Percentiles rank a stretch among this genome's conserved stretches.
Conservation (phyloP, 768 basidiomycete genomes). For the Mycena metata region DNA sequence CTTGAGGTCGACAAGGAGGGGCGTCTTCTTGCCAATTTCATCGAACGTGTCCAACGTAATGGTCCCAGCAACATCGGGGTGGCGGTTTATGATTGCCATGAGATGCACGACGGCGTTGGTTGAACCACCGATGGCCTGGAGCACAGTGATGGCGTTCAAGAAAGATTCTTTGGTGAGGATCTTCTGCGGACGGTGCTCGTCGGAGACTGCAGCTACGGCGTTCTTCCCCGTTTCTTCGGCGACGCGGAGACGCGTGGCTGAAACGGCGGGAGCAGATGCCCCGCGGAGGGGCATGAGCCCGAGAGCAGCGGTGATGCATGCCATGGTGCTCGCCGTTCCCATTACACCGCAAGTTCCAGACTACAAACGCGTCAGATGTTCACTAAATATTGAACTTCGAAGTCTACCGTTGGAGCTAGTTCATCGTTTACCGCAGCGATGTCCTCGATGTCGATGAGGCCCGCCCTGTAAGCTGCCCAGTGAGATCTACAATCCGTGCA, state of each 20-base stretch:
- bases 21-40: conserved; percentile 37
- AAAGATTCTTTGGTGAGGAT: conserved; percentile 73
- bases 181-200: conserved; percentile 32
- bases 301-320: conserved; percentile 33
- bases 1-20: conserved; percentile 47
- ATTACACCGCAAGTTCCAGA: conserved; percentile 38
- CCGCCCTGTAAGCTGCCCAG: conserved; percentile 37
- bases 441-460: conserved; percentile 39
- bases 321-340: conserved; percentile 40
- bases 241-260: conserved; percentile 36
- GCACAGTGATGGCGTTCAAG: conserved; percentile 73
- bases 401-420: conserved; percentile 35
- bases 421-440: conserved; percentile 38
- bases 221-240: conserved; percentile 37
- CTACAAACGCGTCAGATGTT: conserved; percentile 11
- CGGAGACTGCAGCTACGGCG: conserved; percentile 32
- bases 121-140: conserved; percentile 72
- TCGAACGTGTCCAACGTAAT: conserved; percentile 37
- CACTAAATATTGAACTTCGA: not conserved
- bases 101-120: conserved; percentile 76
- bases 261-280: conserved; percentile 38
- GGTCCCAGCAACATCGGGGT: conserved; percentile 61
- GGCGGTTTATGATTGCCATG: conserved; percentile 67
- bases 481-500: conserved; percentile 39
- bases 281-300: conserved; percentile 38